Conservation (phyloP, 2,329 filamentous ascomycete species). For the Graphiopsis chlorocephala region DNA sequence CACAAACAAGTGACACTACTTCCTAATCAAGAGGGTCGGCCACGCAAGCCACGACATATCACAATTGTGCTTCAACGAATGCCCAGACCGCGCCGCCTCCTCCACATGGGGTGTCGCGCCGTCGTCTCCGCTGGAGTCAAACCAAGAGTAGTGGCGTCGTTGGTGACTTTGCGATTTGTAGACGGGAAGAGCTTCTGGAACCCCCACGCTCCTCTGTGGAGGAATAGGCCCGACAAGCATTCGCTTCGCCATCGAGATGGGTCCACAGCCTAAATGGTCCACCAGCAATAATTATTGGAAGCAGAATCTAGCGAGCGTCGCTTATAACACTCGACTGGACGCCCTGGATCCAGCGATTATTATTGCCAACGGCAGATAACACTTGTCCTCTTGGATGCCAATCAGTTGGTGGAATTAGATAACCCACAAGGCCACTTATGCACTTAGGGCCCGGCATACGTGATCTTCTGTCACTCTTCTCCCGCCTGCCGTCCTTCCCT, state of each 20-base stretch:
- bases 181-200: conserved; percentile 8
- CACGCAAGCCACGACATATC: conserved; percentile 10
- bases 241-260: background rate
- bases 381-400: conserved; percentile 7
- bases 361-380: background rate
- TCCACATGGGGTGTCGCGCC: conserved; percentile 15
- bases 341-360: background rate
- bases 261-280: conserved; percentile 10
- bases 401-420: conserved; percentile 11
- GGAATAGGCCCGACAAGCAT: conserved; percentile 1
- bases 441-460: conserved; percentile 5
- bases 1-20: background rate
- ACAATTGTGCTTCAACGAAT: background rate
- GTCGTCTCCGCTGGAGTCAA: conserved; percentile 9
- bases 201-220: conserved; percentile 10
- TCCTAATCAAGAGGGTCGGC: conserved; percentile 1
- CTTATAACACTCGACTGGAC: background rate
- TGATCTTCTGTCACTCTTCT: conserved; percentile 16
- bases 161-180: background rate
- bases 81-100: conserved; percentile 13
- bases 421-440: background rate
- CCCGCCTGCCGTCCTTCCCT: conserved; percentile 10
- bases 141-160: conserved; percentile 1
- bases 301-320: background rate
- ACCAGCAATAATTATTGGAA: background rate